Percentiles rank a stretch among this genome's conserved stretches.
These are phyloP conservation scores for Candida glucosophila DNA, from an alignment of 1,139 yeast genomes.

Conservation along the genomic window DNA sequence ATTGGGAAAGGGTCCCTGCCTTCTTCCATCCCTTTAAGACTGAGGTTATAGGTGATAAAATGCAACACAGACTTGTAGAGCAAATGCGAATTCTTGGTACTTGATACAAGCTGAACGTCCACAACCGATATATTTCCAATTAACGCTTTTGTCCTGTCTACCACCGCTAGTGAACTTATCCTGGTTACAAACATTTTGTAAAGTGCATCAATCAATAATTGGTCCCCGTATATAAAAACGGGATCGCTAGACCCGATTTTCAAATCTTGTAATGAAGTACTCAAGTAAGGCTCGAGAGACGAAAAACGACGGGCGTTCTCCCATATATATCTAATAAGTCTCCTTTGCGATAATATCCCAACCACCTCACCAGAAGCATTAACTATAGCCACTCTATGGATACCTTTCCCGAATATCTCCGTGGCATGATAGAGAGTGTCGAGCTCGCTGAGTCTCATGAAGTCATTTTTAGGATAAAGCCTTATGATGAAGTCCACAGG, in stretches of 20 bases:
- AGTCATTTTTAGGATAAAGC: conserved; percentile 81
- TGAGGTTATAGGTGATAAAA: conserved; percentile 77
- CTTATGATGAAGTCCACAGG: conserved; percentile 74
- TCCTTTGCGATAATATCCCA: conserved; percentile 84
- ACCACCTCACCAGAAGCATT: conserved; percentile 36
- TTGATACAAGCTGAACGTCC: conserved; percentile 81
- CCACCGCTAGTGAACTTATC: conserved; percentile 90
- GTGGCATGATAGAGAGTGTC: conserved; percentile 68
- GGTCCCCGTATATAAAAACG: conserved; percentile 77
- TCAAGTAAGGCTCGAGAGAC: conserved; percentile 64
- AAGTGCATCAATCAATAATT: conserved; percentile 77
- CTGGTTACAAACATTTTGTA: conserved; percentile 76
- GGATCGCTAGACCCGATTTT: conserved; percentile 66
- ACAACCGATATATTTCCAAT: conserved; percentile 91
- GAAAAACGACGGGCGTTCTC: conserved; percentile 85
- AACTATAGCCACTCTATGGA: conserved; percentile 83
- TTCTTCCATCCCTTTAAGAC: conserved; percentile 83
- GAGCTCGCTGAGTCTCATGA: conserved; percentile 60
- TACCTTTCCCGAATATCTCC: conserved; percentile 84
- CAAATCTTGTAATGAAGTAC: conserved; percentile 56
- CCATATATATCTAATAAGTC: conserved; percentile 78
- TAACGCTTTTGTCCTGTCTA: conserved; percentile 65
- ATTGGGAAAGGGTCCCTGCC: conserved; percentile 96
- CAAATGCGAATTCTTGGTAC: conserved; percentile 75
- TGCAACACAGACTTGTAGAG: conserved; percentile 78